Evolutionary conservation across 495 filamentous ascomycete genomes (phyloP).

Genomic region (Coniosporium apollinis): DNA sequence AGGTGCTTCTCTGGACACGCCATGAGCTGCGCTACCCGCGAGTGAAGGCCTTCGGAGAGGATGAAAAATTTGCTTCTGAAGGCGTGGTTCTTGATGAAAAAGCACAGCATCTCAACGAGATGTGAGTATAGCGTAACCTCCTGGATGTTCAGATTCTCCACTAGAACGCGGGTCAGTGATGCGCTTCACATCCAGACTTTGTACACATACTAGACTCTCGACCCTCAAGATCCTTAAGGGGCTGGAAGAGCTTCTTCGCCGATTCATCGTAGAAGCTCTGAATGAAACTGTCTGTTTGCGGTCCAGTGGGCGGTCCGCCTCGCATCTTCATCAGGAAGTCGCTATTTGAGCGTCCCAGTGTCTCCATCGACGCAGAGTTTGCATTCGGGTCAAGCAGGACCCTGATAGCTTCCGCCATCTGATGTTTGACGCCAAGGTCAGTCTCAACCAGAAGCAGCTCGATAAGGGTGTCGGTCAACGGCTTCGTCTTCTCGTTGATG

Average conservation of each 20-base stretch:
- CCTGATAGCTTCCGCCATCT: slow-evolving; percentile 91
- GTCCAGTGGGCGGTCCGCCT: slow-evolving; percentile 32
- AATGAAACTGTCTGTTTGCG: slow-evolving; percentile 74
- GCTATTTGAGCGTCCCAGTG: slow-evolving; percentile 45
- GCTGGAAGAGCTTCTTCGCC: slow-evolving; percentile 70
- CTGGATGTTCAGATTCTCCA: slow-evolving; percentile 48
- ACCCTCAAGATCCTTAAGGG: slow-evolving; percentile 64
- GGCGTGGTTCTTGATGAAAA: slow-evolving; percentile 79
- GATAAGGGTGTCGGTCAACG: slow-evolving; percentile 85
- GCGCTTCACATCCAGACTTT: too few species aligned
- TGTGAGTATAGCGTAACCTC: slow-evolving; percentile 81
- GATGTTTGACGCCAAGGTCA: slow-evolving; percentile 88
- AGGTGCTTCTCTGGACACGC: slow-evolving; percentile 79
- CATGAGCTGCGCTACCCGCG: slow-evolving; percentile 70
- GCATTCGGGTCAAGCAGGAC: slow-evolving; percentile 76
- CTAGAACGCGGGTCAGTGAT: too few species aligned
- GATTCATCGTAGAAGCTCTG: slow-evolving; percentile 82
- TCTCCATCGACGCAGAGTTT: slow-evolving; percentile 34
- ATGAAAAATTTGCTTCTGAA: slow-evolving; percentile 81
- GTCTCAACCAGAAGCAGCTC: slow-evolving; percentile 80
- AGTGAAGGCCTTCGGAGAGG: slow-evolving; percentile 58
- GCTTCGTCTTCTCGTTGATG: slow-evolving; percentile 68
- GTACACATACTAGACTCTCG: slow-evolving; percentile 36
- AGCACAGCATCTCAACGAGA: slow-evolving; percentile 86
- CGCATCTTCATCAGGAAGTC: slow-evolving; percentile 53